phyloP scores from a whole-genome alignment of 1,284 basidiomycete species.

The Trametes polyzona region DNA sequence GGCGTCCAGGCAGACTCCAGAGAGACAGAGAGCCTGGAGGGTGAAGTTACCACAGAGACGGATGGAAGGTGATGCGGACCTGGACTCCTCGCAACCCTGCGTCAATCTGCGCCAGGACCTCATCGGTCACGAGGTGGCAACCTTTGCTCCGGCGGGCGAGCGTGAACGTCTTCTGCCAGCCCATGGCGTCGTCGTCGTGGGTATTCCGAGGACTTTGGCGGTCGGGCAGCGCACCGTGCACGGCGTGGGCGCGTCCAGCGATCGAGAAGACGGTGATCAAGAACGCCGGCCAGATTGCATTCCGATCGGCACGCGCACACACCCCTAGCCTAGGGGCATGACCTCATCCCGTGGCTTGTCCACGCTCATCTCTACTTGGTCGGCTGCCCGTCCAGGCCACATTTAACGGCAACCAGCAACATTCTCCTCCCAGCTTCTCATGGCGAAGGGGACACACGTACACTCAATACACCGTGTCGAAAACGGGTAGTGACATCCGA shows the following conservation, averaged over 20 bases:
- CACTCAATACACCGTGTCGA: no score
- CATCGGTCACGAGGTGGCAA: slow-evolving; percentile 87
- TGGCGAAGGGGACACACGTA: no score
- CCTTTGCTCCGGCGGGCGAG: slow-evolving; percentile 64
- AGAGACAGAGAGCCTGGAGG: not conserved
- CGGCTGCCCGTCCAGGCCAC: not conserved
- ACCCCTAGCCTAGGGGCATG: slow-evolving; percentile 3
- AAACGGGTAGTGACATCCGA: no score
- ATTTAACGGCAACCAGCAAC: no score
- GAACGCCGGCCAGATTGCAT: slow-evolving; percentile 3
- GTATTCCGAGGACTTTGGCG: not conserved
- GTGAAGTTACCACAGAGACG: slow-evolving; percentile 26
- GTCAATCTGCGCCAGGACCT: slow-evolving; percentile 72
- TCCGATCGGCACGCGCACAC: slow-evolving; percentile 4
- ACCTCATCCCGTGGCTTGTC: not conserved
- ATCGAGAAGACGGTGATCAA: slow-evolving; percentile 1
- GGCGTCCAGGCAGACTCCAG: no score
- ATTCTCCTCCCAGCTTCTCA: no score
- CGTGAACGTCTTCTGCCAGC: slow-evolving; percentile 90
- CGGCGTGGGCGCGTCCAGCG: not conserved
- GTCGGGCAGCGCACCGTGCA: not conserved
- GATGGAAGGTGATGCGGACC: slow-evolving; percentile 41
- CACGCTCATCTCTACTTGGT: not conserved
- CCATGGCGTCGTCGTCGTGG: slow-evolving; percentile 58
- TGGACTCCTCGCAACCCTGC: slow-evolving; percentile 75